A percentile compares a stretch with the other conserved stretches of the same genome.
phyloP scores from a whole-genome alignment of 2,329 filamentous ascomycete genomes.

The Pseudopyrenochaeta lycopersici region DNA sequence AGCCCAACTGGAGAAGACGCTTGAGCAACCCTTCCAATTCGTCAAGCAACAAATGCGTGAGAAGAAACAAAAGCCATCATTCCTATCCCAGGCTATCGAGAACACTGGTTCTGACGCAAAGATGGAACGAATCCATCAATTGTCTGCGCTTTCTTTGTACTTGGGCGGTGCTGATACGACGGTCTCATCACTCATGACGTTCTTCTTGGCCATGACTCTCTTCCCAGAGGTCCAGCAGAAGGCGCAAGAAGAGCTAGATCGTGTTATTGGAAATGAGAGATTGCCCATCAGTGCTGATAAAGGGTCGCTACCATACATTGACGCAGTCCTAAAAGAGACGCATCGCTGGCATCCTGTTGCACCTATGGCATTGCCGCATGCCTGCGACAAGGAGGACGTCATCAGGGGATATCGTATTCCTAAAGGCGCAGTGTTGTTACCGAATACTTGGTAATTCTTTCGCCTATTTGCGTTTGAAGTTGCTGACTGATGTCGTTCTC shows the following conservation, averaged over 20 bases:
- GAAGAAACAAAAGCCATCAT: constrained; percentile 47
- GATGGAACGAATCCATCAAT: constrained; percentile 51
- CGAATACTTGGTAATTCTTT: constrained; percentile 50
- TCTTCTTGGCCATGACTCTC: constrained; percentile 63
- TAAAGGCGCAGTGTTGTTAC: constrained; percentile 50
- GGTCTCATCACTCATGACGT: constrained; percentile 52
- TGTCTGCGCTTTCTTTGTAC: constrained; percentile 55
- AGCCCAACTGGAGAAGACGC: constrained; percentile 37
- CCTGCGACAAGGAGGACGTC: constrained; percentile 44
- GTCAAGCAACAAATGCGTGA: constrained; percentile 53
- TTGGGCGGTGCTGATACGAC: constrained; percentile 58
- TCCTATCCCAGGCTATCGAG: constrained; percentile 52
- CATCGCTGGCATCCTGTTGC: constrained; percentile 52
- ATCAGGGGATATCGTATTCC: constrained; percentile 54
- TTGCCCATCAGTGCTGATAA: constrained; percentile 60
- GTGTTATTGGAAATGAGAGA: constrained; percentile 56
- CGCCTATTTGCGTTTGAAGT: too few species aligned
- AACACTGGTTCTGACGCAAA: constrained; percentile 38
- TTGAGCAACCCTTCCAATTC: constrained; percentile 55
- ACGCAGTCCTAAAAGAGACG: constrained; percentile 52
- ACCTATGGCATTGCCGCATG: constrained; percentile 46
- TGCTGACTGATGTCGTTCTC: not conserved
- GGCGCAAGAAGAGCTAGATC: constrained; percentile 59
- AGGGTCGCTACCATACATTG: constrained; percentile 50
- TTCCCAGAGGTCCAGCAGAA: constrained; percentile 60